Percentiles rank a stretch among this genome's conserved stretches.
phyloP scores from a whole-genome alignment of 441 rosid genomes.

The Brassica balearica region DNA sequence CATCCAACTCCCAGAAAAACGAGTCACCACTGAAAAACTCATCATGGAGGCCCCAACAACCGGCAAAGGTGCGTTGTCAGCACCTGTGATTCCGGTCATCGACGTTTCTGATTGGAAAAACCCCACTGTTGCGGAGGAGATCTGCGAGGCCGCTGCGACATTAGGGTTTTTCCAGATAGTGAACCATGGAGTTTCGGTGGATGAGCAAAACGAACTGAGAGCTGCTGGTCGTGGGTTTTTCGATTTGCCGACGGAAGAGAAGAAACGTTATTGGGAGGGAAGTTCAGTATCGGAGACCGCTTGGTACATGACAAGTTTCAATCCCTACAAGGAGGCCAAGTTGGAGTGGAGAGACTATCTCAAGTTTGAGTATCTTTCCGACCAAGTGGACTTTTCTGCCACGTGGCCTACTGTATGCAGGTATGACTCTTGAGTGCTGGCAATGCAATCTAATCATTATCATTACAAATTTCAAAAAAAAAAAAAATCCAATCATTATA shows the following conservation, averaged over 20 bases:
- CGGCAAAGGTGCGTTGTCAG: neutral
- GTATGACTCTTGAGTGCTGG: constrained; percentile 21
- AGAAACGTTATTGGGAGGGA: constrained; percentile 49
- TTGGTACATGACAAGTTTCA: constrained; percentile 46
- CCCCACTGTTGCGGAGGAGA: constrained; percentile 46
- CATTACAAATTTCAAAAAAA: too few species aligned
- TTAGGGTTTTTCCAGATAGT: constrained; percentile 68
- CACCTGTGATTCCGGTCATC: constrained; percentile 15
- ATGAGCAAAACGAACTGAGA: constrained; percentile 45
- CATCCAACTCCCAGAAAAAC: constrained; percentile 32
- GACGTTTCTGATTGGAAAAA: constrained; percentile 35
- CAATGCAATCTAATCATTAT: too few species aligned
- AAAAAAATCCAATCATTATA: too few species aligned
- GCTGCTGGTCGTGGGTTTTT: constrained; percentile 52
- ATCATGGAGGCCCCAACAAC: neutral
- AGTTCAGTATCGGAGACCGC: constrained; percentile 39
- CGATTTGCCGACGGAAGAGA: constrained; percentile 51
- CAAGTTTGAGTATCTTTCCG: constrained; percentile 27
- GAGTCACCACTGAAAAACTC: constrained; percentile 9
- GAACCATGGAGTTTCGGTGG: constrained; percentile 58
- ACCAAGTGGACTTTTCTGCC: constrained; percentile 25
- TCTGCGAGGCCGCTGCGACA: constrained; percentile 47
- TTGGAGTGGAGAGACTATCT: constrained; percentile 51
- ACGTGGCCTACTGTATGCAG: constrained; percentile 47
- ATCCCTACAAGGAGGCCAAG: constrained; percentile 33